Base-by-base conservation (phyloP, 2,329 filamentous ascomycete genomes). In the Colletotrichum liriopes region DNA sequence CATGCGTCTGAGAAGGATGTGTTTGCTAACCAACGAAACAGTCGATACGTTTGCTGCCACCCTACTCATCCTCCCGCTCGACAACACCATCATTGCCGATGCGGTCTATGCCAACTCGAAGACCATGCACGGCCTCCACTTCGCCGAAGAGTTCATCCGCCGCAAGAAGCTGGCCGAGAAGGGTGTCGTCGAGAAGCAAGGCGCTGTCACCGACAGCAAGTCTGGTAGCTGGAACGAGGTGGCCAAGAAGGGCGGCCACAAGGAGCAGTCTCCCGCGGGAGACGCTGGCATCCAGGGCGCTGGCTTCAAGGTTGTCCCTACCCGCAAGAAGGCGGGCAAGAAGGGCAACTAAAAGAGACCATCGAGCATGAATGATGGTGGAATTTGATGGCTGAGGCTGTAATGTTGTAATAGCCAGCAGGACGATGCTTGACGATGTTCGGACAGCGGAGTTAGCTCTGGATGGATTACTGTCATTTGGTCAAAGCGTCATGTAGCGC, bases 121-220 rank as follows among this genome's bases (percentile, higher is more conserved):
- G 77, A 97, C 95, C 0, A 94, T 99, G 82, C 95, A 99, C 79
- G 95, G 94, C 0, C 93, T 93, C 61, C 94, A 97, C 78, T 98
- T 98, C 79, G 95, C 94, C 0, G 94, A 97, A 72, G 96, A 99
- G 81, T 99, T 96, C 79, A 90, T 98, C 71, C 93, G 95, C 43
- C 95, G 96, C 77, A 96, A 95, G 84, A 97, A 93, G 87, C 90
- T 97, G 1, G 96, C 96, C 0, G 96, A 98, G 77, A 96, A 95
- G 85, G 96, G 96, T 49, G 89, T 98, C 51, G 87, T 97, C 23
- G 93, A 95, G 81, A 92, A 94, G 77, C 90, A 93, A 66, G 87
- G 90, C 20, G 86, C 89, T 59, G 84, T 85, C 45, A 88, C 84
- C 66, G 88, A 90, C 3, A 87, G 85, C 74, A 79, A 87, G 78